A percentile compares a stretch with the other conserved stretches of the same genome.
These are phyloP conservation scores for Venturia carpophila DNA, from an alignment of 2,329 filamentous ascomycete species.

Conservation along the genomic window DNA sequence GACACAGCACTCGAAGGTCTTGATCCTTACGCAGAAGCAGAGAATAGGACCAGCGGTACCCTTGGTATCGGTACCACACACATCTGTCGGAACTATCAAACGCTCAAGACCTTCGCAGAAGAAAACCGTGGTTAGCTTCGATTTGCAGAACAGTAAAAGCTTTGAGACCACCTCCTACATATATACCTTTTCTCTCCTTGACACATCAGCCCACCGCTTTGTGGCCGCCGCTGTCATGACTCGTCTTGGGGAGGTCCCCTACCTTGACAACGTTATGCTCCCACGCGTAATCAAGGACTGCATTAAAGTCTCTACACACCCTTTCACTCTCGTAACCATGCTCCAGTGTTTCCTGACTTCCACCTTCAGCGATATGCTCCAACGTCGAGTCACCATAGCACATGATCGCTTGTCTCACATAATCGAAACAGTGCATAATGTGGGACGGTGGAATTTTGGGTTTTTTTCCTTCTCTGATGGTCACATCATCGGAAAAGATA, in stretches of 20 bases:
- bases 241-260: not conserved
- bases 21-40: not conserved
- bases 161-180: too few species aligned
- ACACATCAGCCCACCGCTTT: not conserved
- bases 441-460: not conserved
- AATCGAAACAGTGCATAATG: not conserved
- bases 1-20: constrained; percentile 19
- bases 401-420: not conserved
- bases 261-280: not conserved
- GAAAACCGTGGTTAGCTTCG: not conserved
- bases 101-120: not conserved
- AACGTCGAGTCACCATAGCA: not conserved
- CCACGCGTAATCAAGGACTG: not conserved
- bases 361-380: not conserved
- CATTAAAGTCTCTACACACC: not conserved
- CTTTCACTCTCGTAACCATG: not conserved
- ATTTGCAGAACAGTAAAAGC: not conserved
- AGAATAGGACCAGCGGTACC: not conserved
- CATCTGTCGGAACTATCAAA: not conserved
- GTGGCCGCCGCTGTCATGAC: not conserved
- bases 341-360: not conserved
- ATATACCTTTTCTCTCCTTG: not conserved
- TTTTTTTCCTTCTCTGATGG: not conserved
- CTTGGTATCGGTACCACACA: not conserved
- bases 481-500: not conserved